Percentiles rank a stretch among this genome's conserved stretches.
Evolutionary conservation across 2,329 filamentous ascomycete species (phyloP).

Genomic region (Rhexocercosporidium sp.): DNA sequence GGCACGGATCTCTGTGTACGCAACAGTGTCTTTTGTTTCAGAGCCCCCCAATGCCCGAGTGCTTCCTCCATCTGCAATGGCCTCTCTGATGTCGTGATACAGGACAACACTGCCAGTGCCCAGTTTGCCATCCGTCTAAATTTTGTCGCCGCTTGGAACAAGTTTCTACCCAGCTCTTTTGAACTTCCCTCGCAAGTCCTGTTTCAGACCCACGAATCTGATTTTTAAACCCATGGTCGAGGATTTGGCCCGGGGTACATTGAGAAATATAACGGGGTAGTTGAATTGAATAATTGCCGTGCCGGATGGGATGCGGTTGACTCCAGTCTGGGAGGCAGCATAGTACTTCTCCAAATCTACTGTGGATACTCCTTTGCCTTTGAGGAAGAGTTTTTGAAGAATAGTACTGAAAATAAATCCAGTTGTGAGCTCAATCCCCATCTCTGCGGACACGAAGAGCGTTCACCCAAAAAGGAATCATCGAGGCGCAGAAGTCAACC

Average conservation of each 20-base stretch:
- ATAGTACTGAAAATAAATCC: constrained; percentile 23
- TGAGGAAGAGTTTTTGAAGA: constrained; percentile 20
- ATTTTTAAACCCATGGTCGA: constrained; percentile 21
- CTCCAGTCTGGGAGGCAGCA: background rate
- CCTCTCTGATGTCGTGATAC: background rate
- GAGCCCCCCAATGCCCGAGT: background rate
- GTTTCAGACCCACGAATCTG: constrained; percentile 24
- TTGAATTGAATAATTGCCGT: constrained; percentile 10
- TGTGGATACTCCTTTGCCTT: background rate
- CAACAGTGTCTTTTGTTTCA: background rate
- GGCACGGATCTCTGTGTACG: background rate
- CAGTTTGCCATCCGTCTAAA: background rate
- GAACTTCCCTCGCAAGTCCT: constrained; percentile 15
- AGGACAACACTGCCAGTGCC: background rate
- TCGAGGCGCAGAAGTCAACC: constrained; percentile 66
- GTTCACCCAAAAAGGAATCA: constrained; percentile 70
- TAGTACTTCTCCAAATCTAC: background rate
- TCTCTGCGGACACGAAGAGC: constrained; percentile 65
- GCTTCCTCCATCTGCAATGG: background rate
- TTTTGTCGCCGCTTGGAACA: background rate
- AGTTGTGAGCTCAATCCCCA: constrained; percentile 46
- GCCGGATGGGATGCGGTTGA: constrained; percentile 8
- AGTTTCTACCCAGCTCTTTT: constrained; percentile 26
- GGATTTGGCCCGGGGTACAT: constrained; percentile 19
- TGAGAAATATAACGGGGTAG: constrained; percentile 25